These are phyloP conservation scores for Pythium folliculosum DNA, from an alignment of 352 stramenopile genomes.

Conservation along the genomic window DNA sequence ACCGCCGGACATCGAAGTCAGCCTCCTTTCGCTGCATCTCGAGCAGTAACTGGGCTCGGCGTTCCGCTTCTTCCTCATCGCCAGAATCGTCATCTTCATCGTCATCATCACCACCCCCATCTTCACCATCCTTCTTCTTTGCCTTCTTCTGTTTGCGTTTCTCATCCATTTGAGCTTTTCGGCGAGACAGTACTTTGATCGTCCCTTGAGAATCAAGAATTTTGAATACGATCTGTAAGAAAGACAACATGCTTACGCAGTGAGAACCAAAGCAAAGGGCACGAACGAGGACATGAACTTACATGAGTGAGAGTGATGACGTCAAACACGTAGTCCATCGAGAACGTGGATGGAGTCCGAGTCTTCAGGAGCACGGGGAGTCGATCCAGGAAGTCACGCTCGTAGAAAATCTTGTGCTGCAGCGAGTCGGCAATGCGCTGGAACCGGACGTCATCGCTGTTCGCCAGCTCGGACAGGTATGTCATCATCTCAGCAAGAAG, in stretches of 20 bases:
- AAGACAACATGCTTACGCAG: not conserved
- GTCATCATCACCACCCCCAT: constrained; percentile 37
- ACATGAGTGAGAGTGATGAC: constrained; percentile 88
- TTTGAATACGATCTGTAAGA: constrained; percentile 78
- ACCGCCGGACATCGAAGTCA: constrained; percentile 83
- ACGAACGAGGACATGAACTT: constrained; percentile 22
- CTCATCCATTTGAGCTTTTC: constrained; percentile 66
- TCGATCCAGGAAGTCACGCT: constrained; percentile 85
- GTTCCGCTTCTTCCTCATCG: constrained; percentile 78
- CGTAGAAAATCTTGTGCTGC: constrained; percentile 89
- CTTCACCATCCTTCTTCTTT: constrained; percentile 39
- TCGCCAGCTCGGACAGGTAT: constrained; percentile 73
- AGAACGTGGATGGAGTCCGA: constrained; percentile 70
- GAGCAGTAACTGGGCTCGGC: constrained; percentile 63
- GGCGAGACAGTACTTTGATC: constrained; percentile 81
- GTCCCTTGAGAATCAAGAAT: constrained; percentile 80
- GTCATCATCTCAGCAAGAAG: constrained; percentile 85
- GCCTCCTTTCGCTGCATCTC: constrained; percentile 88
- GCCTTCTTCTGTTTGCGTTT: constrained; percentile 49
- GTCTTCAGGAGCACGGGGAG: constrained; percentile 80
- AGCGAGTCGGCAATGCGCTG: constrained; percentile 83
- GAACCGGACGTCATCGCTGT: constrained; percentile 74
- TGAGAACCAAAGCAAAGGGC: not conserved
- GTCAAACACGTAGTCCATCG: constrained; percentile 66
- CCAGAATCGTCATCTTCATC: constrained; percentile 57